Percentiles rank a stretch among this genome's conserved stretches.
Evolutionary conservation across 495 filamentous ascomycete genomes (phyloP).

Genomic region (Lophiostoma macrostomum): DNA sequence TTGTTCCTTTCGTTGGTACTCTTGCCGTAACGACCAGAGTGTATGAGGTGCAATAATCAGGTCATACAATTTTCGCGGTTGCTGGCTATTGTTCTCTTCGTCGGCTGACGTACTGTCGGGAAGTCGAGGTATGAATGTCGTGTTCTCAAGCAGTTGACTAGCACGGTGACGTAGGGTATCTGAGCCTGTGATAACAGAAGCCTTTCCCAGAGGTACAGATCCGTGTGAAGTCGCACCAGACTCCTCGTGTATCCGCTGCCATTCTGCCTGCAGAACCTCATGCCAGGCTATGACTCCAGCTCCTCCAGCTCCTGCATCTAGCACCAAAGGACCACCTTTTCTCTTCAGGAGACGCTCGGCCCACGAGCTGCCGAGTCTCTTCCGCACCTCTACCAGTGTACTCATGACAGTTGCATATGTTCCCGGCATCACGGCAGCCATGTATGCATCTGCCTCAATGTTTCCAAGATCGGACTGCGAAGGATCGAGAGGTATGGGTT

Average conservation of each 20-base stretch:
- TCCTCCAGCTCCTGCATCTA: constrained; percentile 83
- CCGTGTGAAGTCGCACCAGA: constrained; percentile 27
- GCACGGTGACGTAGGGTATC: constrained; percentile 70
- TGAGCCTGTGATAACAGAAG: constrained; percentile 62
- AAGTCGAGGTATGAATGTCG: constrained; percentile 84
- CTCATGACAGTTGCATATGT: constrained; percentile 73
- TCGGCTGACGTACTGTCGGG: constrained; percentile 57
- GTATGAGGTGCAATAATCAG: constrained; percentile 85
- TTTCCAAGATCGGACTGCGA: constrained; percentile 70
- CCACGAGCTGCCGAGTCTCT: constrained; percentile 80
- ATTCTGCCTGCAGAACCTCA: constrained; percentile 76
- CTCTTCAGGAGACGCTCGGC: constrained; percentile 62
- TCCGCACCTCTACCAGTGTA: constrained; percentile 76
- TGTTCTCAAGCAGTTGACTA: constrained; percentile 76
- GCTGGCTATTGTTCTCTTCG: constrained; percentile 40
- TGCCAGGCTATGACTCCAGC: constrained; percentile 84
- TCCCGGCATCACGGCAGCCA: constrained; percentile 75
- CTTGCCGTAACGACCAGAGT: constrained; percentile 68
- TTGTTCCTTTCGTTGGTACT: constrained; percentile 68
- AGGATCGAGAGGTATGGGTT: constrained; percentile 66
- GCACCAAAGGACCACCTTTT: constrained; percentile 68
- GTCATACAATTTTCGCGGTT: constrained; percentile 76
- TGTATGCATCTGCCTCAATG: constrained; percentile 82
- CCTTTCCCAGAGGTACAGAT: constrained; percentile 50
- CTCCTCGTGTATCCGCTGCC: constrained; percentile 61